A percentile compares a stretch with the other conserved stretches of the same genome.
Conservation (phyloP, 805 yeast species). For the Kuraishia capsulata region DNA sequence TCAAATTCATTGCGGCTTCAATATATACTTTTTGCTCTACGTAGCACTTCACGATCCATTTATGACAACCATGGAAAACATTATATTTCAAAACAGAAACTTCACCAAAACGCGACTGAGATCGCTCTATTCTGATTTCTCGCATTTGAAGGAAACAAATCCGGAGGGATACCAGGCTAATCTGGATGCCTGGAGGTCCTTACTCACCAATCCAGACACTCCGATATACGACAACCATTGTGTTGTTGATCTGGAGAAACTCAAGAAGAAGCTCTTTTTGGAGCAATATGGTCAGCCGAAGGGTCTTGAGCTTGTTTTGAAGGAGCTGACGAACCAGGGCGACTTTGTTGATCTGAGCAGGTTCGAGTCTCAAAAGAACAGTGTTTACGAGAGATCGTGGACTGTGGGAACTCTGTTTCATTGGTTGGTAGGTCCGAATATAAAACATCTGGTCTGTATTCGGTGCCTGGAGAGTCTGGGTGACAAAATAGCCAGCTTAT, state of each 20-base stretch:
- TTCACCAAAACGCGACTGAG: slow-evolving; percentile 30
- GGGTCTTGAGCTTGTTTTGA: slow-evolving; percentile 1
- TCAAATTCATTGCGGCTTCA: too few relatives aligned
- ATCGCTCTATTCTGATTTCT: slow-evolving; percentile 41
- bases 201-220: slow-evolving; percentile 11
- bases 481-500: not conserved
- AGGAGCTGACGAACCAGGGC: not conserved
- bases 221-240: not conserved
- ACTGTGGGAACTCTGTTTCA: not conserved
- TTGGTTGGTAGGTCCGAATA: not conserved
- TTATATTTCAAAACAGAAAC: slow-evolving; percentile 15
- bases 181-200: slow-evolving; percentile 33
- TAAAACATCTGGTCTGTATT: not conserved
- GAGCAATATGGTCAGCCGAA: not conserved
- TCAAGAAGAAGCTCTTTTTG: not conserved
- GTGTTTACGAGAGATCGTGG: not conserved
- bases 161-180: slow-evolving; percentile 44
- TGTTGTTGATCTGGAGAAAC: not conserved
- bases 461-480: not conserved
- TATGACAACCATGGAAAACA: too few relatives aligned
- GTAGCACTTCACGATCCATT: too few relatives aligned
- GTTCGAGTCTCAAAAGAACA: not conserved
- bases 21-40: too few relatives aligned
- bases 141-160: slow-evolving; percentile 30
- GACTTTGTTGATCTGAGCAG: not conserved